Conservation (phyloP, 1,284 basidiomycete species). For the Ceratobasidium sp. region DNA sequence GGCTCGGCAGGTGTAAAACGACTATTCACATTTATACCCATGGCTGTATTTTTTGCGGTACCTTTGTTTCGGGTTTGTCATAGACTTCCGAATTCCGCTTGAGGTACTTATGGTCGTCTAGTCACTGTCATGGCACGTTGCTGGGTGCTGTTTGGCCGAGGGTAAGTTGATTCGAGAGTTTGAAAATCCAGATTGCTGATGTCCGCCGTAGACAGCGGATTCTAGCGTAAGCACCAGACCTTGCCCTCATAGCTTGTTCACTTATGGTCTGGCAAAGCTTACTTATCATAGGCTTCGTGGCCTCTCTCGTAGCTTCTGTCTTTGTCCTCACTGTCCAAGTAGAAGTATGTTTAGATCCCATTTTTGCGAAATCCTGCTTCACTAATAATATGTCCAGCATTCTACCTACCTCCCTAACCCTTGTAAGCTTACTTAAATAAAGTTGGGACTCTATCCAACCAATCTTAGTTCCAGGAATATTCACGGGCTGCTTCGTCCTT, state of each 20-base stretch:
- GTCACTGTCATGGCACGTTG: slow-evolving; percentile 16
- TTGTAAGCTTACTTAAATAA: background rate
- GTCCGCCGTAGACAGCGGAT: background rate
- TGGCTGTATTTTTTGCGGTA: background rate
- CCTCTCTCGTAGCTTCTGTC: background rate
- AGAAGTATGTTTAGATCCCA: background rate
- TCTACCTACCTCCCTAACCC: slow-evolving; percentile 1
- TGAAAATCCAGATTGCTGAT: background rate
- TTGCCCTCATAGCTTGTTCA: no score
- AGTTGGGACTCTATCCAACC: no score
- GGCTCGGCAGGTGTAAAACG: slow-evolving; percentile 16
- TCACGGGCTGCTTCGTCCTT: slow-evolving; percentile 13
- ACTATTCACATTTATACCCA: background rate
- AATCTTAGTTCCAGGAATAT: slow-evolving; percentile 10
- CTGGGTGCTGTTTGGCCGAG: slow-evolving; percentile 19
- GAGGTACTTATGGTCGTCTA: background rate
- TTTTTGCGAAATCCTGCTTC: background rate
- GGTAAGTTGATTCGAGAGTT: slow-evolving; percentile 3
- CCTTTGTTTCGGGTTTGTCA: background rate
- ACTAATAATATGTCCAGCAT: background rate
- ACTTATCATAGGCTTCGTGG: background rate
- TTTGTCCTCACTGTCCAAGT: background rate
- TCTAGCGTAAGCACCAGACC: background rate
- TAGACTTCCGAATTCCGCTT: background rate
- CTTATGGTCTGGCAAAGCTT: no score